Evolutionary conservation across 176 grass and related monocot species (phyloP), one percentile per base, ranked within the genome.

Genomic region (Cenchrus fungigraminus): DNA sequence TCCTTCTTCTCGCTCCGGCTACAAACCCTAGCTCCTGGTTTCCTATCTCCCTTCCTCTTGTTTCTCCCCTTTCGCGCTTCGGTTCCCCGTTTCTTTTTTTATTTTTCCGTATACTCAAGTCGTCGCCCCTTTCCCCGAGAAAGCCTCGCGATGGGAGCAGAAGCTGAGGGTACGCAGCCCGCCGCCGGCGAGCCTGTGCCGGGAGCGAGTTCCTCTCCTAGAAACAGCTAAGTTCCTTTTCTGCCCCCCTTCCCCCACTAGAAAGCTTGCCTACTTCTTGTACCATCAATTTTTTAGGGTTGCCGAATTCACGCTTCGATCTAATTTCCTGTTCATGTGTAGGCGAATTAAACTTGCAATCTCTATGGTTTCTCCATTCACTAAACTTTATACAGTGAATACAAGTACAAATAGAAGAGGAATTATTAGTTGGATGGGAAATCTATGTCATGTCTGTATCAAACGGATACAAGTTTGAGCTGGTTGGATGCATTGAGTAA

Each of bases 171-270:
- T 64, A 86, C 51, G 43, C 88, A 20, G 78, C 71, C 32, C 10
- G 25, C 83, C 12, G 62, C 74, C 68, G 50, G 13, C 67, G 67
- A 55, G 32, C 22, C 72, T 6, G 70, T 79, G 2, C 20, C 79
- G 0, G 69, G 11, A 19, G 42, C 78, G 62, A 97, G 58, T 95
- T 95, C 79, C 88, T 95, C 63, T 88, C 92, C 70, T 97, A 92
- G 92, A 97, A 95, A 73, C 91, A 88, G 72, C 92, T 19, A 97
- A 95, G 92, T 90, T 97, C 13, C 11, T 25, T 29, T 61, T 14
- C 68, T 17, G 79, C 12, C 51, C 56, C 47, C 47, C 15, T 9
- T 28, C 52, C 51, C 42, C 28, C 6, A 6, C 19, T 42, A 62
- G 29, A 3, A 67, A 17, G 14, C 62, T 56, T 9, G 25, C 47